Evolutionary conservation across 73 alveolate species (phyloP).

Genomic region (Paramecium caudatum): DNA sequence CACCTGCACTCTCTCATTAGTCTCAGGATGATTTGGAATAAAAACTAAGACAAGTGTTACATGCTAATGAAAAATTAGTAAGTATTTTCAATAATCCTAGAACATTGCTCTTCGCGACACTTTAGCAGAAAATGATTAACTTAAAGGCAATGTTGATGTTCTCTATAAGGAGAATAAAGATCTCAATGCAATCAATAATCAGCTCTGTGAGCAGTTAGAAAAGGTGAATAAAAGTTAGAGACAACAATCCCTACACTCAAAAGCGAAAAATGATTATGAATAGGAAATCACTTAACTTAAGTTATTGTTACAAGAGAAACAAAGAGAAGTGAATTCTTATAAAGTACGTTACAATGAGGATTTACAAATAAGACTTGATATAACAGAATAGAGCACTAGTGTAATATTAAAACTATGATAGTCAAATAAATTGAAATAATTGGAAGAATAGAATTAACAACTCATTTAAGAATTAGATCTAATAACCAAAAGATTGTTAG

Average conservation of each 20-base stretch:
- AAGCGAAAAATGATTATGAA: constrained; percentile 43
- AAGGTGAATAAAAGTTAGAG: background rate
- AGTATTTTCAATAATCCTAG: background rate
- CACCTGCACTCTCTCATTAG: constrained; percentile 5
- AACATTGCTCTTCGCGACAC: constrained; percentile 20
- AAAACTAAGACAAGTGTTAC: background rate
- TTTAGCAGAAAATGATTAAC: constrained; percentile 26
- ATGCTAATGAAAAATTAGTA: constrained; percentile 44
- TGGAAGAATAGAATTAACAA: constrained; percentile 27
- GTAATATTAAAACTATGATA: background rate
- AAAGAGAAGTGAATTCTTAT: constrained; percentile 39
- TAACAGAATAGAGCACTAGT: background rate
- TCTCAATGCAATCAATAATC: background rate
- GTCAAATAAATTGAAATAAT: constrained; percentile 12
- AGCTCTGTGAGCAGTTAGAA: constrained; percentile 28
- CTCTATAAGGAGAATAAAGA: constrained; percentile 28
- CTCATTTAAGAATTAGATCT: constrained; percentile 39
- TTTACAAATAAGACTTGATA: constrained; percentile 5
- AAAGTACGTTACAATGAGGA: constrained; percentile 31
- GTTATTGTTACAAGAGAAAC: constrained; percentile 3
- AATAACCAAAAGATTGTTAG: constrained; percentile 18
- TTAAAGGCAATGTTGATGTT: constrained; percentile 13
- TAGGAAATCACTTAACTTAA: constrained; percentile 42
- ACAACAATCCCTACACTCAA: background rate
- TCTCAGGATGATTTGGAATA: constrained; percentile 16